Evolutionary conservation across 192 early-diverging fungal species (phyloP).

Genomic region (Chytriomyces hyalinus): DNA sequence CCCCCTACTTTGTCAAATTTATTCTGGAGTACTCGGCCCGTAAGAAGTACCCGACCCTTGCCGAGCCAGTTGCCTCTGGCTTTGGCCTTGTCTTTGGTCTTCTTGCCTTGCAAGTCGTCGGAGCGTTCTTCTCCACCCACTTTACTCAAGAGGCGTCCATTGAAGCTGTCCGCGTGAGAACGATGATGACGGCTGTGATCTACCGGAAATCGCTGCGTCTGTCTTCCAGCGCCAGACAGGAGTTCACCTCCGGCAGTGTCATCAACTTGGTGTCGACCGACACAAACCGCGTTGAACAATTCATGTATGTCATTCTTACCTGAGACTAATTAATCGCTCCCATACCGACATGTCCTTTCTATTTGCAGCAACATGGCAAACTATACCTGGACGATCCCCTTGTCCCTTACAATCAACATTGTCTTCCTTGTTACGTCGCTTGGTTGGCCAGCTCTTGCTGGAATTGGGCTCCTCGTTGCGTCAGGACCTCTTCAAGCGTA

Average conservation of each 20-base stretch:
- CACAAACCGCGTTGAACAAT: constrained; percentile 26
- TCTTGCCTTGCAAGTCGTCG: constrained; percentile 17
- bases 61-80: constrained; percentile 4
- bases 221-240: constrained; percentile 58
- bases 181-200: constrained; percentile 59
- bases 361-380: constrained; percentile 57
- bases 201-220: constrained; percentile 66
- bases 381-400: constrained; percentile 58
- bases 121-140: constrained; percentile 43
- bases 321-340: constrained; percentile 35
- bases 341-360: constrained; percentile 40
- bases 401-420: constrained; percentile 70
- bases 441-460: constrained; percentile 54
- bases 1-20: constrained; percentile 45
- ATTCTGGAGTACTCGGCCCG: constrained; percentile 33
- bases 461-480: constrained; percentile 54
- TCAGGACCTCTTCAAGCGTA: constrained; percentile 47
- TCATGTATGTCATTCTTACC: constrained; percentile 16
- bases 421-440: constrained; percentile 54
- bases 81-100: constrained; percentile 33
- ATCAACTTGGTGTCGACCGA: constrained; percentile 62
- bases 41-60: background rate
- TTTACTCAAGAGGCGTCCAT: constrained; percentile 47
- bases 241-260: constrained; percentile 65
- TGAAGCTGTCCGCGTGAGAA: constrained; percentile 50